Evolutionary conservation across 1,284 basidiomycete genomes (phyloP), one percentile per base, ranked within the genome.

Genomic region (Singerocomus inundabilis): DNA sequence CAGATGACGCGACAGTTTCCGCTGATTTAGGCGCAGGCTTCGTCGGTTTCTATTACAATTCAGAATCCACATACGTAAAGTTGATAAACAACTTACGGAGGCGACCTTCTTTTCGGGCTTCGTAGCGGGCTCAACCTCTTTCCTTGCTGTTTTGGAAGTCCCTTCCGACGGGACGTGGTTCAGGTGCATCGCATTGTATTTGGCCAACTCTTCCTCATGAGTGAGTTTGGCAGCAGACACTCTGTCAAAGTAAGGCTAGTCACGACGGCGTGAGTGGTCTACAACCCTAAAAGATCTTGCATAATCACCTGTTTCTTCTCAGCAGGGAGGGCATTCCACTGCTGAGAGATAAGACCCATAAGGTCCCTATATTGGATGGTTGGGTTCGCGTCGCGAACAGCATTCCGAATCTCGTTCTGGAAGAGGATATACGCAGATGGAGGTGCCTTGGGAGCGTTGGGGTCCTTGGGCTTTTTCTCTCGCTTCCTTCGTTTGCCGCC

Each of bases 341-440:
- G 76, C 54, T 82, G 80, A 13, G 87, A 78, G 57, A 96, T 89
- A 57, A 88, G 68, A 39, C 69, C 68, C 55, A 95, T 72, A 25
- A 96, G 72, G 54, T 95, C 92, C 48, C 79, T 71, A 65, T 95
- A 86, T 36, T 79, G 70, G 52, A 91, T 71, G 10, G 72, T 71
- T 4, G 90, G 88, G 66, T 89, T 73, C 58, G 78, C 71, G 41
- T 74, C 73, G 72, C 85, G 85, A 61, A 91, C 75, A 56, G 81
- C 73, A 55, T 84, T 81, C 62, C 94, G 86, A 52, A 94, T 79
- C 37, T 91, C 88, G 68, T 98, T 98, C 72, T 98, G 96, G 80
- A 90, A 99, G 60, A 97, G 77, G 66, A 99, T 84, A 75, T 98
- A 99, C 16, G 94, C 94, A 16, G 92, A 93, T 18, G 94, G 81